Conservation (phyloP, 345 rosid genomes). For the Hevea brasiliensis region DNA sequence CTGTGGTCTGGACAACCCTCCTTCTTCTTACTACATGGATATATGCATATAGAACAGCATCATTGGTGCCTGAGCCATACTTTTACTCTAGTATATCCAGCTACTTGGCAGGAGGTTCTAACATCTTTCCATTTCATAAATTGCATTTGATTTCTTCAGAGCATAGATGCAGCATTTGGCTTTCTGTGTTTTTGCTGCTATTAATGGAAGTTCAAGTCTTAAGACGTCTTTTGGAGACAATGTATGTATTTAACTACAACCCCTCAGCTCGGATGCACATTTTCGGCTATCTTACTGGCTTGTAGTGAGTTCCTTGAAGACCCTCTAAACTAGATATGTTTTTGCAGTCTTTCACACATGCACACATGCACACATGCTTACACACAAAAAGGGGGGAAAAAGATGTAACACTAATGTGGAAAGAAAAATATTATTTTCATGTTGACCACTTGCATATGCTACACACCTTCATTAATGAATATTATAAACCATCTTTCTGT, state of each 20-base stretch:
- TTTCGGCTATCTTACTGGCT: slow-evolving; percentile 56
- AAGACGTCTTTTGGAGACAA: slow-evolving; percentile 63
- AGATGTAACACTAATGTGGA: background rate
- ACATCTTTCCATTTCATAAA: slow-evolving; percentile 44
- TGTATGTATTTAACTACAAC: slow-evolving; percentile 58
- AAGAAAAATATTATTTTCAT: background rate
- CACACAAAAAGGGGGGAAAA: background rate
- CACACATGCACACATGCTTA: background rate
- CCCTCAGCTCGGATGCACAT: slow-evolving; percentile 66
- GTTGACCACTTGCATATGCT: background rate
- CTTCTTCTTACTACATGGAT: slow-evolving; percentile 58
- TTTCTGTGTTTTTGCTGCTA: slow-evolving; percentile 56
- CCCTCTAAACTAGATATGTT: background rate
- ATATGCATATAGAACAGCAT: slow-evolving; percentile 48
- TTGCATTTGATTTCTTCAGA: slow-evolving; percentile 36
- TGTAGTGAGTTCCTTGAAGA: slow-evolving; percentile 51
- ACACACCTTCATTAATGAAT: too few species aligned
- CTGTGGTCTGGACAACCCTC: slow-evolving; percentile 63
- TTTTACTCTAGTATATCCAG: slow-evolving; percentile 39
- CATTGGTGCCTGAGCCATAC: slow-evolving; percentile 40
- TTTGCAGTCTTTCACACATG: background rate
- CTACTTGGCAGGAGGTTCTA: slow-evolving; percentile 53
- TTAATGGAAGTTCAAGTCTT: slow-evolving; percentile 70
- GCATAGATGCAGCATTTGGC: slow-evolving; percentile 49
- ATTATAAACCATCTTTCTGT: too few species aligned